Evolutionary conservation across 441 rosid species (phyloP).

Genomic region (Adansonia madagascariensis): DNA sequence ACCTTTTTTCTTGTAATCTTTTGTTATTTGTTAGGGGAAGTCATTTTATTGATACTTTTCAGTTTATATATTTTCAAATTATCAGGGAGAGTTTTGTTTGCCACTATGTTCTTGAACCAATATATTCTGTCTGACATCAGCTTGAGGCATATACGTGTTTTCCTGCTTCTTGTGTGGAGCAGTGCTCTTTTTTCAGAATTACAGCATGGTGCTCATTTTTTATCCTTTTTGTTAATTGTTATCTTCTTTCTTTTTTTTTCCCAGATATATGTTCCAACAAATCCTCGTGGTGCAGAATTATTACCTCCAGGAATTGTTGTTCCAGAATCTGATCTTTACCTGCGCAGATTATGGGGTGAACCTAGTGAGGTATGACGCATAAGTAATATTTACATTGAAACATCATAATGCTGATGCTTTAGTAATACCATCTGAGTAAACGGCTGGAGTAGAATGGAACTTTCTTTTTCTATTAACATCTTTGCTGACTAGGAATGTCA

Average conservation of each 20-base stretch:
- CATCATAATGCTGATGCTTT: neutral
- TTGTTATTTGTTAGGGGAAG: neutral
- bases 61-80: neutral
- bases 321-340: conserved; percentile 71
- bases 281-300: conserved; percentile 90
- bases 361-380: conserved; percentile 71
- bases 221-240: conserved; percentile 14
- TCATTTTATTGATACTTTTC: neutral
- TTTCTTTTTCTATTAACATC: neutral
- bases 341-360: conserved; percentile 93
- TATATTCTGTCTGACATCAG: neutral
- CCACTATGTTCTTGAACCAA: neutral
- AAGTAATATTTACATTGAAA: neutral
- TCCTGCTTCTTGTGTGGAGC: neutral
- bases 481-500: conserved; percentile 12
- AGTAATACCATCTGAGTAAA: conserved; percentile 6
- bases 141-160: neutral
- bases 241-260: conserved; percentile 25
- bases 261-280: conserved; percentile 82
- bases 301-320: conserved; percentile 87
- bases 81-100: conserved; percentile 5
- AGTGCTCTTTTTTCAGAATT: conserved; percentile 6
- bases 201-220: neutral
- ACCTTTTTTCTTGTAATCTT: neutral
- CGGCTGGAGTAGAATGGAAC: neutral